Evolutionary conservation across 2,329 filamentous ascomycete species (phyloP).

Genomic region (Coniochaeta prunicola): DNA sequence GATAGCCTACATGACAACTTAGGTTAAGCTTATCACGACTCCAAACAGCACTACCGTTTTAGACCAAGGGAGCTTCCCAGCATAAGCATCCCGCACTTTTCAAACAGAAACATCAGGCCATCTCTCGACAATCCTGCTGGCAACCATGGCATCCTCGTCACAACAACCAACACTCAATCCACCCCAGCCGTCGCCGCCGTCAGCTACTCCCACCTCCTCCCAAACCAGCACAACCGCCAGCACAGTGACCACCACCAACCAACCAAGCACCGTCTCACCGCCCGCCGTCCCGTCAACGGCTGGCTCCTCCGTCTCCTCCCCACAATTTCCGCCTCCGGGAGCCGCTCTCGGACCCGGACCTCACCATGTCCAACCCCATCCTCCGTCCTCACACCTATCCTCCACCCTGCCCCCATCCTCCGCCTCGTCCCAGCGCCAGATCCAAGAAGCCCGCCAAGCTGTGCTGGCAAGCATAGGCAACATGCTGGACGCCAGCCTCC

Average conservation of each 20-base stretch:
- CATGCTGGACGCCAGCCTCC: slow-evolving; percentile 61
- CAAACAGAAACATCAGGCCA: not conserved
- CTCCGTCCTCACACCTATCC: not conserved
- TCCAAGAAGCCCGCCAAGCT: slow-evolving; percentile 50
- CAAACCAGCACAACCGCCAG: slow-evolving; percentile 4
- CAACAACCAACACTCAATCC: slow-evolving; percentile 6
- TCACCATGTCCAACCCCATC: slow-evolving; percentile 1
- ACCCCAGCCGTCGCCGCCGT: slow-evolving; percentile 8
- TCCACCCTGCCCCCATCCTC: slow-evolving; percentile 28
- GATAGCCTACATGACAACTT: too few relatives aligned
- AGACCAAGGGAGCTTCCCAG: not conserved
- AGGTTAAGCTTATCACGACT: not conserved
- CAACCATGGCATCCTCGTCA: slow-evolving; percentile 6
- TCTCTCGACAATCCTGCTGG: not conserved
- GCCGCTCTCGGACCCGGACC: not conserved
- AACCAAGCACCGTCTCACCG: slow-evolving; percentile 8
- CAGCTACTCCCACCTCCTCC: slow-evolving; percentile 10
- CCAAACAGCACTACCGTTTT: not conserved
- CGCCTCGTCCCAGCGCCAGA: slow-evolving; percentile 35
- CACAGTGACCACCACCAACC: not conserved
- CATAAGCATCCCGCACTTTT: not conserved
- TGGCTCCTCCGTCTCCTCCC: slow-evolving; percentile 8
- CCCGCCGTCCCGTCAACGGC: slow-evolving; percentile 5
- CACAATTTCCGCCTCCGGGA: not conserved
- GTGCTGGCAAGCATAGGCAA: slow-evolving; percentile 60